A percentile compares a stretch with the other conserved stretches of the same genome.
Conservation (phyloP, 345 rosid genomes). For the Litchi chinensis region DNA sequence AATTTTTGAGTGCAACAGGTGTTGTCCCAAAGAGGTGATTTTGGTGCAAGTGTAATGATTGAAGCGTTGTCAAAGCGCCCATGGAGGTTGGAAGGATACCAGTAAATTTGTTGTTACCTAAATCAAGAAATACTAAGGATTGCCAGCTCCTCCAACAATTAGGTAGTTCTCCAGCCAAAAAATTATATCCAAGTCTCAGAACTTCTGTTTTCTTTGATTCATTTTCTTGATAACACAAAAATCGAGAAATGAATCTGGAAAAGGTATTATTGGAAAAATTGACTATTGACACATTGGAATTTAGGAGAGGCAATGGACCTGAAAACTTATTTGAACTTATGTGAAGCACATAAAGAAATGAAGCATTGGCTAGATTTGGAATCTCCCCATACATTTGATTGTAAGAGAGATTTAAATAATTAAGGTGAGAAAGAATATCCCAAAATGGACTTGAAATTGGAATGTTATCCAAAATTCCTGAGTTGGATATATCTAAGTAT, state of each 20-base stretch:
- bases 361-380: conserved; percentile 9
- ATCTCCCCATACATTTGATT: conserved; percentile 12
- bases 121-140: neutral
- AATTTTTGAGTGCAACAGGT: neutral
- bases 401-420: conserved; percentile 11
- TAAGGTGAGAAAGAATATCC: neutral
- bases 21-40: neutral
- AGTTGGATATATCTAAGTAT: conserved; percentile 30
- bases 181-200: neutral
- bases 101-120: neutral
- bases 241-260: neutral
- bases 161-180: neutral
- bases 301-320: neutral
- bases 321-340: neutral
- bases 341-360: neutral
- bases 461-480: conserved; percentile 26
- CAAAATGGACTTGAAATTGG: conserved; percentile 6
- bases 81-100: neutral
- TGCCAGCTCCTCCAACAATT: neutral
- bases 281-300: no score
- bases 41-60: neutral
- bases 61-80: neutral
- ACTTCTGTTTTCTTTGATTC: neutral
- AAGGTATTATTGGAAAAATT: neutral
- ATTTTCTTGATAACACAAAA: neutral